Base-by-base conservation (phyloP, 78 protist species). In the Diacronema lutheri region DNA sequence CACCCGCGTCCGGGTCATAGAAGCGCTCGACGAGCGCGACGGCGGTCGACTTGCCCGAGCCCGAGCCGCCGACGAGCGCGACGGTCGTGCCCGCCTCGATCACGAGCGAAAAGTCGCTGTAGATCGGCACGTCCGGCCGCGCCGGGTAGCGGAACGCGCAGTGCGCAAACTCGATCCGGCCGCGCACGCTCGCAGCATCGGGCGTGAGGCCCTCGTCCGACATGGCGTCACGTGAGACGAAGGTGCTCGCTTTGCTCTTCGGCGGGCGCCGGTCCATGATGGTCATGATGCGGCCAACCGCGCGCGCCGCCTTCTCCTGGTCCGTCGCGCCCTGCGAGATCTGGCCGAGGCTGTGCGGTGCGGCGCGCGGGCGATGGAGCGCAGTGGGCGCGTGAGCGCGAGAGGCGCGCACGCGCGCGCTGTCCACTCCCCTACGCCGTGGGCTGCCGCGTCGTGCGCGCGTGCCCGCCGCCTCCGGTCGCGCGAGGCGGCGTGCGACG, bases 41-140 rank as follows among this genome's bases (percentile, higher is more conserved):
- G 33, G 71, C 20, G 4, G 95, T 95, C 40, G 93, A 86, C 88
- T 95, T 95, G 61, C 99, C 99, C 12, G 88, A 61, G 26, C 99
- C 99, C 29, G 88, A 60, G 35, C 96, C 65, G 5, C 99, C 99
- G 41, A 95, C 97, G 10, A 97, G 23, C 14, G 97, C 99, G 50
- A 92, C 89, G 13, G 92, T 85, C 72, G 87, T 60, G 25, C 97
- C 96, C 37, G 90, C 37, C 12, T 40, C 56, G 64, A 95, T 35
- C 60, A 73, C 40, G 87, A 94, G 57, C 41, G 81, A 55, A 50
- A 93, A 77, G 78, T 84, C 88, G 41, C 85, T 87, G 62, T 90
- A 84, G 14, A 94, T 93, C 37, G 41, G 33, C 31, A 64, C 68
- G 40, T 89, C 94, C 19, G 91, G 93, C 44, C 92, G 50, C 31